Evolutionary conservation across 495 filamentous ascomycete genomes (phyloP).

Genomic region (Aspergillus haitiensis): DNA sequence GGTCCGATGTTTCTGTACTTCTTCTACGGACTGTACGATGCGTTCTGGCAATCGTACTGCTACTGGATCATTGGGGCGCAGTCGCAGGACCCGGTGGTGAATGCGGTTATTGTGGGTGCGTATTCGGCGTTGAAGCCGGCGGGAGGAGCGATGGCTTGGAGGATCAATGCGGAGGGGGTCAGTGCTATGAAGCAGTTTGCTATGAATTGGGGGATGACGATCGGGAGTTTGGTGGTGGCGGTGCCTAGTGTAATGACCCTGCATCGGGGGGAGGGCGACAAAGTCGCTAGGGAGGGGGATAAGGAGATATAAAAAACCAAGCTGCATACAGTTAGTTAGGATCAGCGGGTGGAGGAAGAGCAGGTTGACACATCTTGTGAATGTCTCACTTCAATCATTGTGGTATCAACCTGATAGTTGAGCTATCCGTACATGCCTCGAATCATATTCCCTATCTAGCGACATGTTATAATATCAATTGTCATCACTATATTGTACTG

Average conservation of each 20-base stretch:
- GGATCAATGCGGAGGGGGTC: conserved; percentile 63
- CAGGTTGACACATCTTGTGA: too few species aligned
- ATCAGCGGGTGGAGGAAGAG: too few species aligned
- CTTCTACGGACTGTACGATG: conserved; percentile 55
- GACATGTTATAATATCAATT: too few species aligned
- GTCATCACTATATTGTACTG: too few species aligned
- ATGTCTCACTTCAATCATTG: too few species aligned
- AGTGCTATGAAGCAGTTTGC: conserved; percentile 58
- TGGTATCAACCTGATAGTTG: too few species aligned
- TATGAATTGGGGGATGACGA: conserved; percentile 67
- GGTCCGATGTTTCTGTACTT: conserved; percentile 57
- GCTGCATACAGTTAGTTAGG: too few species aligned
- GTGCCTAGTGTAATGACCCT: neutral
- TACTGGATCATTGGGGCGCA: conserved; percentile 88
- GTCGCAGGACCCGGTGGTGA: conserved; percentile 80
- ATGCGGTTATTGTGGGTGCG: conserved; percentile 85
- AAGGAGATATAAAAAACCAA: neutral
- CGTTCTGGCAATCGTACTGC: conserved; percentile 69
- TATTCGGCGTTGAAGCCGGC: conserved; percentile 93
- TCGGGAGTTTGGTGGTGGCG: conserved; percentile 64
- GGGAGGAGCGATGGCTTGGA: conserved; percentile 81
- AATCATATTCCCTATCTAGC: too few species aligned
- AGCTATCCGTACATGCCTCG: too few species aligned
- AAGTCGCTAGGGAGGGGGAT: neutral
- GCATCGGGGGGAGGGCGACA: neutral